A percentile compares a stretch with the other conserved stretches of the same genome.
These are phyloP conservation scores for Yarrowia osloensis DNA, from an alignment of 805 yeast genomes.

Conservation along the genomic window DNA sequence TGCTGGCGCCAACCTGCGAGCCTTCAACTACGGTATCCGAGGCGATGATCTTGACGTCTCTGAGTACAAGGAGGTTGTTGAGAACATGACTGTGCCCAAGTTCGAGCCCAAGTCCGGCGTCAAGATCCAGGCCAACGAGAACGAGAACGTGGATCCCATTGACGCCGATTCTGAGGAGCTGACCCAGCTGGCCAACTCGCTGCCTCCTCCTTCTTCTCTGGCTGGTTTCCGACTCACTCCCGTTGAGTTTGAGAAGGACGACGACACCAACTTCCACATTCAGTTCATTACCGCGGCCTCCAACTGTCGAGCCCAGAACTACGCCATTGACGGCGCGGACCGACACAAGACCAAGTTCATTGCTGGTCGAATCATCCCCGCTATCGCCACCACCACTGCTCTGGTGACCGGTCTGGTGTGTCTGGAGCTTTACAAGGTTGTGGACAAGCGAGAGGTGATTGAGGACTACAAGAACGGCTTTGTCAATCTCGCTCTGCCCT, in stretches of 20 bases:
- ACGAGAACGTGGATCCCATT: conserved; percentile 80
- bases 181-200: conserved; percentile 65
- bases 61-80: conserved; percentile 57
- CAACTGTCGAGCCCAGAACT: conserved; percentile 91
- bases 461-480: conserved; percentile 93
- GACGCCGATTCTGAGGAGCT: conserved; percentile 62
- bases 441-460: conserved; percentile 65
- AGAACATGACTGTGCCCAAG: conserved; percentile 54
- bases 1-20: conserved; percentile 89
- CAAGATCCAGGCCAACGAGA: conserved; percentile 79
- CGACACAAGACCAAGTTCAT: conserved; percentile 89
- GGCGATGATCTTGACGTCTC: conserved; percentile 58
- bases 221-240: conserved; percentile 86
- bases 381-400: conserved; percentile 99
- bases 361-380: conserved; percentile 98
- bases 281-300: conserved; percentile 96
- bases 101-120: conserved; percentile 76
- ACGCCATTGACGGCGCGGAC: conserved; percentile 85
- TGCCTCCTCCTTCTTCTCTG: conserved; percentile 85
- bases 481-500: conserved; percentile 88
- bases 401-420: conserved; percentile 93
- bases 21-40: conserved; percentile 84
- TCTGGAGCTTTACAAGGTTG: conserved; percentile 87
- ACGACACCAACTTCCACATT: conserved; percentile 93
- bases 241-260: conserved; percentile 98